Evolutionary conservation across 73 alveolate species (phyloP).

Genomic region (Tetrahymena borealis): DNA sequence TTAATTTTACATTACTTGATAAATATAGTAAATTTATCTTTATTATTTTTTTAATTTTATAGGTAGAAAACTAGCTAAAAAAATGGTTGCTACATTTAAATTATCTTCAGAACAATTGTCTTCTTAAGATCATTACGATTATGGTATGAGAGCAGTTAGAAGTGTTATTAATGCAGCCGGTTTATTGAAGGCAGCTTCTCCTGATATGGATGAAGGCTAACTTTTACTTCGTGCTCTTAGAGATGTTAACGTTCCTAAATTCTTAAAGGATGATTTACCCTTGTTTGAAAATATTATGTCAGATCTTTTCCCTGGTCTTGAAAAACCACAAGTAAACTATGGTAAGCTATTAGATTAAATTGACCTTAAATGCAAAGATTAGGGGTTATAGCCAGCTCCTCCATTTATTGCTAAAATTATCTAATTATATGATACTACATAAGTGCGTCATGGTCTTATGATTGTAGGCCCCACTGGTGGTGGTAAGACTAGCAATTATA

Average conservation of each 20-base stretch:
- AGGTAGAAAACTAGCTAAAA: constrained; percentile 70
- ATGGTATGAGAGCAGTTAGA: constrained; percentile 97
- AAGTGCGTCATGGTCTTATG: constrained; percentile 96
- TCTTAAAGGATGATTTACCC: constrained; percentile 97
- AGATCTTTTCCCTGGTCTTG: constrained; percentile 99
- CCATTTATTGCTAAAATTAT: constrained; percentile 89
- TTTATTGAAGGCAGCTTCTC: constrained; percentile 72
- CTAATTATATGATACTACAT: constrained; percentile 94
- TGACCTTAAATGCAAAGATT: constrained; percentile 60
- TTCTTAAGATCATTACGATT: constrained; percentile 91
- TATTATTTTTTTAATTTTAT: neutral
- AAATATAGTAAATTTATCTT: constrained; percentile 14
- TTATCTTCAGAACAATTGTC: constrained; percentile 92
- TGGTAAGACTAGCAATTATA: constrained; percentile 87
- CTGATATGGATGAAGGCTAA: constrained; percentile 91
- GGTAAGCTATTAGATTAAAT: constrained; percentile 70
- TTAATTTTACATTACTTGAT: constrained; percentile 77
- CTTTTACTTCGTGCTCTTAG: constrained; percentile 95
- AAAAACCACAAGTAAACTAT: constrained; percentile 81
- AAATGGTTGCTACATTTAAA: constrained; percentile 86
- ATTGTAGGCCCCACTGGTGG: constrained; percentile 98
- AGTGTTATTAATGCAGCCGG: constrained; percentile 91
- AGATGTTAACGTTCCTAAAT: constrained; percentile 98
- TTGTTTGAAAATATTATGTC: constrained; percentile 94
- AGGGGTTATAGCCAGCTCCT: constrained; percentile 85